phyloP scores from a whole-genome alignment of 805 yeast species.

The Danielia oregonensis region DNA sequence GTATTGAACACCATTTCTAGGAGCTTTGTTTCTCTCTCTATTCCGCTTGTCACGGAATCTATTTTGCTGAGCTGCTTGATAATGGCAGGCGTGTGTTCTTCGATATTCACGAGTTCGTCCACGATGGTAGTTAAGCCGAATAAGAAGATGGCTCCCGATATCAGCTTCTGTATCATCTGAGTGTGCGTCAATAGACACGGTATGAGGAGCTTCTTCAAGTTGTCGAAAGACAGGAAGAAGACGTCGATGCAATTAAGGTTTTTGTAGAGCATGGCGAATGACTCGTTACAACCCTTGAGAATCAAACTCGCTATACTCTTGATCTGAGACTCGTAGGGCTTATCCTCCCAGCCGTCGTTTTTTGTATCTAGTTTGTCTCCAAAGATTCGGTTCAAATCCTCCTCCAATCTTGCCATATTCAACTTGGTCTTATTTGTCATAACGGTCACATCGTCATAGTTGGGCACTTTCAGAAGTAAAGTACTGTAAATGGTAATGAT shows the following conservation, averaged over 20 bases:
- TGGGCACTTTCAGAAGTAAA: conserved; percentile 33
- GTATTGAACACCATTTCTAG: conserved; percentile 27
- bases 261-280: conserved; percentile 16
- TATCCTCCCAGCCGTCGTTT: conserved; percentile 23
- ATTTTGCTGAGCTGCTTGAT: conserved; percentile 30
- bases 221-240: conserved; percentile 36
- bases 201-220: conserved; percentile 33
- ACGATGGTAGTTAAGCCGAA: conserved; percentile 29
- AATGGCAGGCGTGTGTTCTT: conserved; percentile 19
- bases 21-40: conserved; percentile 31
- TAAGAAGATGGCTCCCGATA: conserved; percentile 24
- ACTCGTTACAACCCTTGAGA: conserved; percentile 8
- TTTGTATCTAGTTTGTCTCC: conserved; percentile 13
- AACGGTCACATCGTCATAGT: conserved; percentile 38
- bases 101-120: conserved; percentile 22
- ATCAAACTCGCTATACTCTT: conserved; percentile 18
- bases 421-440: conserved; percentile 24
- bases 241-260: conserved; percentile 34
- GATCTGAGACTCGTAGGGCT: conserved; percentile 22
- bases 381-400: conserved; percentile 27
- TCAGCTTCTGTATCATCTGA: conserved; percentile 21
- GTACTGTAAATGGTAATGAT: conserved; percentile 38
- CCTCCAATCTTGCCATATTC: conserved; percentile 25
- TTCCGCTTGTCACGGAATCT: conserved; percentile 36
- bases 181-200: conserved; percentile 36